Conservation (phyloP, 1,139 yeast species). For the Saccharomyces hybrid region DNA sequence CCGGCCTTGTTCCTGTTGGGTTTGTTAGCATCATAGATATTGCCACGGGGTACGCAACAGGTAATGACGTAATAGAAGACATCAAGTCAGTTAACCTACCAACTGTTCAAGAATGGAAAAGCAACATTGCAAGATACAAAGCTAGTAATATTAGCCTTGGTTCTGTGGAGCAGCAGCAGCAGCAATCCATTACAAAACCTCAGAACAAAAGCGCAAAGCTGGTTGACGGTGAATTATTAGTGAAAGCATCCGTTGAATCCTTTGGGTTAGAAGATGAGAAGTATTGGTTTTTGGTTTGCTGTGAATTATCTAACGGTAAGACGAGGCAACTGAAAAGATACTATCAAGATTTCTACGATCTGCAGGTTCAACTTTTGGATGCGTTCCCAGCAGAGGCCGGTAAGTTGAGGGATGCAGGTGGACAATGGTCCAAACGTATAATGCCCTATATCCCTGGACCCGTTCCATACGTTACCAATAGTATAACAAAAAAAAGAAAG, state of each 20-base stretch:
- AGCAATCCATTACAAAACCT: neutral
- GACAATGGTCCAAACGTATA: conserved; percentile 57
- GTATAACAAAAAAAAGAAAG: conserved; percentile 76
- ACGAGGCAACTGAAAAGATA: conserved; percentile 71
- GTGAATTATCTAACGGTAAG: conserved; percentile 61
- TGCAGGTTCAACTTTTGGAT: conserved; percentile 78
- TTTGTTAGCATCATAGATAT: conserved; percentile 83
- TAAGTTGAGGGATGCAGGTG: conserved; percentile 40
- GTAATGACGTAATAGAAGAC: conserved; percentile 43
- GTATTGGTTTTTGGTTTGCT: conserved; percentile 78
- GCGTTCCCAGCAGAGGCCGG: conserved; percentile 93
- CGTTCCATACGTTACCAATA: conserved; percentile 81
- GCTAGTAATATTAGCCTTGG: conserved; percentile 75
- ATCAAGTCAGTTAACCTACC: conserved; percentile 68
- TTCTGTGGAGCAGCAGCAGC: conserved; percentile 25
- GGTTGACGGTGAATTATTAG: conserved; percentile 27
- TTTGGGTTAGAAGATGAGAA: conserved; percentile 80
- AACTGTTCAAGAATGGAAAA: conserved; percentile 93
- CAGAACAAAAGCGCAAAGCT: conserved; percentile 16
- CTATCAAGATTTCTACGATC: conserved; percentile 93
- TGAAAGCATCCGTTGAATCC: conserved; percentile 71
- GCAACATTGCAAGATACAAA: conserved; percentile 82
- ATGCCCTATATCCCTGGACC: conserved; percentile 98
- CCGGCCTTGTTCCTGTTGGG: conserved; percentile 89
- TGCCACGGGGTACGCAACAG: conserved; percentile 47